Evolutionary conservation across 768 basidiomycete genomes (phyloP).

Genomic region (Boletus insuetus): DNA sequence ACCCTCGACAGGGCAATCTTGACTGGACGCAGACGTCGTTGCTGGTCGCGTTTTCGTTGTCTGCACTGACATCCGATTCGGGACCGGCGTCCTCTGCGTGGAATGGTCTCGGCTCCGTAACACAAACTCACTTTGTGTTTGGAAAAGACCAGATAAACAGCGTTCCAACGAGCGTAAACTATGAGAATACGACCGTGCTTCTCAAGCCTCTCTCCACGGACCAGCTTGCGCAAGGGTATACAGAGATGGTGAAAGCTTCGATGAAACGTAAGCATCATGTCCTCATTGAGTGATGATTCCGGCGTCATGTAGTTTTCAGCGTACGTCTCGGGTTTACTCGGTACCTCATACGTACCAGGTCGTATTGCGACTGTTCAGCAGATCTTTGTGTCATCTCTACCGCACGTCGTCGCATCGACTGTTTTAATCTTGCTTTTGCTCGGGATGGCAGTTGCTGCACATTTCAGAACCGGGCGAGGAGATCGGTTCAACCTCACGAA

Average conservation of each 20-base stretch:
- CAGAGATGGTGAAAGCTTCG: slow-evolving; percentile 9
- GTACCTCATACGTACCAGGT: slow-evolving; percentile 13
- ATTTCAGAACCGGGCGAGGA: slow-evolving; percentile 10
- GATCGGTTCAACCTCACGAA: slow-evolving; percentile 14
- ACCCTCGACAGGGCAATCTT: slow-evolving; percentile 10
- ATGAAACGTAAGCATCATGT: slow-evolving; percentile 14
- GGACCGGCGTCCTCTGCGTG: slow-evolving; percentile 5
- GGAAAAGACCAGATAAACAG: slow-evolving; percentile 2
- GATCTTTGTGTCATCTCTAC: slow-evolving; percentile 14
- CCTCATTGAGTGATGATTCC: background rate
- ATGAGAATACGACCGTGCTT: slow-evolving; percentile 3
- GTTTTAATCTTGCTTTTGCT: background rate
- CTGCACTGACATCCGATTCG: slow-evolving; percentile 4
- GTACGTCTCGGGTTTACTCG: slow-evolving; percentile 12
- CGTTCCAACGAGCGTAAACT: background rate
- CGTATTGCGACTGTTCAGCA: slow-evolving; percentile 10
- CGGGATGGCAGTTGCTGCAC: background rate
- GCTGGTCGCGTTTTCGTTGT: slow-evolving; percentile 8
- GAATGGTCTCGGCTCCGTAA: slow-evolving; percentile 9
- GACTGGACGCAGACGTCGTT: slow-evolving; percentile 18
- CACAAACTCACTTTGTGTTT: slow-evolving; percentile 10
- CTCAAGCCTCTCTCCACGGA: slow-evolving; percentile 5
- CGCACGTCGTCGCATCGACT: slow-evolving; percentile 11
- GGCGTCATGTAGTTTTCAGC: background rate
- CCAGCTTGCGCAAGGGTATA: slow-evolving; percentile 8